A percentile compares a stretch with the other conserved stretches of the same genome.
These are phyloP conservation scores for Fusarium sp. DNA, from an alignment of 2,329 filamentous ascomycete genomes.

Conservation along the genomic window DNA sequence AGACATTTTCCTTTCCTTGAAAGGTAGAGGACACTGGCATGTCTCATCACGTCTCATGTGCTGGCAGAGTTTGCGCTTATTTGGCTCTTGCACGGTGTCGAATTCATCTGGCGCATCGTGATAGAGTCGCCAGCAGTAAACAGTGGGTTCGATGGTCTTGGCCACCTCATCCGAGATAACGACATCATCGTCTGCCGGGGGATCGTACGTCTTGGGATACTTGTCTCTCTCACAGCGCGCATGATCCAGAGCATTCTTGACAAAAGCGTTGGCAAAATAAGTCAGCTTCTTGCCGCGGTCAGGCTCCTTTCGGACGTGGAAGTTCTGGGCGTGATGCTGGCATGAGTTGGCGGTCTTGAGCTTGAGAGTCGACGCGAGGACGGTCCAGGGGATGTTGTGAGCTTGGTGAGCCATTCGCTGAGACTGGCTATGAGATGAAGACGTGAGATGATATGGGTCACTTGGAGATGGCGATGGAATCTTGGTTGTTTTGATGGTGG, in stretches of 20 bases:
- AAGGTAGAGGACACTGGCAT: not conserved
- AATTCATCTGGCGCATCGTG: not conserved
- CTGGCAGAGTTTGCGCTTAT: not conserved
- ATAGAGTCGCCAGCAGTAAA: not conserved
- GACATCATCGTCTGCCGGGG: not conserved
- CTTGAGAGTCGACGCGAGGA: constrained; percentile 19
- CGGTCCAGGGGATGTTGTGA: constrained; percentile 19
- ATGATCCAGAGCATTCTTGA: not conserved
- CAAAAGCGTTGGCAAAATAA: not conserved
- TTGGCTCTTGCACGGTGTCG: not conserved
- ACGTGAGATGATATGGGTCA: not conserved
- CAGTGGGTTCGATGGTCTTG: not conserved
- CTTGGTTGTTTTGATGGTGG: not conserved
- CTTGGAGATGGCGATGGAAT: not conserved
- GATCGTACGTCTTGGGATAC: not conserved
- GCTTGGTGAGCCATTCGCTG: constrained; percentile 22
- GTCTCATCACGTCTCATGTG: not conserved
- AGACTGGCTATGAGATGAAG: not conserved
- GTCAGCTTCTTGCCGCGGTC: not conserved
- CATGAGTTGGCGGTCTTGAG: constrained; percentile 10
- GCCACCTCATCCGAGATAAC: constrained; percentile 6
- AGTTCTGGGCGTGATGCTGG: constrained; percentile 14
- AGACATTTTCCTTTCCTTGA: constrained; percentile 8
- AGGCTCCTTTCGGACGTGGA: constrained; percentile 9
- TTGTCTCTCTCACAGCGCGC: not conserved